Conservation (phyloP, 352 stramenopile species). For the Globisporangium splendens region DNA sequence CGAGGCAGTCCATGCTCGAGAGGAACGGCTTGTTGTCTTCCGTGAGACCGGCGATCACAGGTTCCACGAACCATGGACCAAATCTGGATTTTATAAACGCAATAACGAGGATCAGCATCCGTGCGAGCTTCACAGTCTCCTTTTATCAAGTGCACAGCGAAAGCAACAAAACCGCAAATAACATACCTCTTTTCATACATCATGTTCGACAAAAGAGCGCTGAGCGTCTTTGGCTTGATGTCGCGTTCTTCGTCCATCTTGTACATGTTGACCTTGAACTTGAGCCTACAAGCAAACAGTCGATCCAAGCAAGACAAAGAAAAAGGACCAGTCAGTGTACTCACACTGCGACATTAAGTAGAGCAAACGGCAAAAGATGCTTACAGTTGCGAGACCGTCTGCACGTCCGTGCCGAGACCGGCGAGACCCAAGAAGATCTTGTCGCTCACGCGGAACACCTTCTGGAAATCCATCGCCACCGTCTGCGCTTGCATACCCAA, state of each 20-base stretch:
- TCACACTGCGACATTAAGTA: too few relatives aligned
- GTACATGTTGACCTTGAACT: slow-evolving; percentile 97
- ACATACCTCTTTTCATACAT: slow-evolving; percentile 96
- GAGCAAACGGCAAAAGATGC: background rate
- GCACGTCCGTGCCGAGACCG: slow-evolving; percentile 97
- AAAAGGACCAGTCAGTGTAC: background rate
- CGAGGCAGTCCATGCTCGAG: slow-evolving; percentile 97
- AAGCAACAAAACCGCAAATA: background rate
- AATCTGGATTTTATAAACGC: slow-evolving; percentile 62
- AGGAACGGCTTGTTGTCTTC: slow-evolving; percentile 96
- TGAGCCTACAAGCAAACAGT: slow-evolving; percentile 41
- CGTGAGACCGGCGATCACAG: slow-evolving; percentile 95
- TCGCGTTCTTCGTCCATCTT: slow-evolving; percentile 98
- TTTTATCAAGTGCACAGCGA: background rate
- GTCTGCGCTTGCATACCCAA: slow-evolving; percentile 97
- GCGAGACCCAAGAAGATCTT: slow-evolving; percentile 95
- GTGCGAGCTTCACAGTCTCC: background rate
- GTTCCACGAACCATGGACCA: slow-evolving; percentile 98
- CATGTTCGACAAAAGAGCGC: slow-evolving; percentile 93
- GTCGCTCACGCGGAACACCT: slow-evolving; percentile 98
- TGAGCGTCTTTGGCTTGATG: slow-evolving; percentile 98
- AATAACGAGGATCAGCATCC: background rate
- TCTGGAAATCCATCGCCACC: slow-evolving; percentile 97
- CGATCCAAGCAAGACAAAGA: background rate
- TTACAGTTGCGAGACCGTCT: slow-evolving; percentile 94